A percentile compares a stretch with the other conserved stretches of the same genome.
These are phyloP conservation scores for Fusarium equiseti DNA, from an alignment of 2,329 filamentous ascomycete species.

Conservation along the genomic window DNA sequence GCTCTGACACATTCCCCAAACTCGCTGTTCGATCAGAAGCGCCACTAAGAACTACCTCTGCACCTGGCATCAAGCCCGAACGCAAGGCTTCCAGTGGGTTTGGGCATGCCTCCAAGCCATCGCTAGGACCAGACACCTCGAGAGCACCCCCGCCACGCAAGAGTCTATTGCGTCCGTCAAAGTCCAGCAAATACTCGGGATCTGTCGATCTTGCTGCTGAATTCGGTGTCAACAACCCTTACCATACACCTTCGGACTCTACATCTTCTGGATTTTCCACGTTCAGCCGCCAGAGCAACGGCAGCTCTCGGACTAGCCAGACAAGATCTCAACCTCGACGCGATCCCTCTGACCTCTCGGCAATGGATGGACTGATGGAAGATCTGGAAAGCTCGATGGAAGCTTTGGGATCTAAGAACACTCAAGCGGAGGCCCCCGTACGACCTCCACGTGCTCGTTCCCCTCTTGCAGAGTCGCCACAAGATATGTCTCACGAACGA, in stretches of 20 bases:
- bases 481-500: slow-evolving; percentile 41
- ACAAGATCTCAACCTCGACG: slow-evolving; percentile 51
- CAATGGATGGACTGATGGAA: slow-evolving; percentile 66
- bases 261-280: slow-evolving; percentile 74
- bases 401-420: slow-evolving; percentile 45
- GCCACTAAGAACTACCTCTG: slow-evolving; percentile 61
- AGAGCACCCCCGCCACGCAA: slow-evolving; percentile 66
- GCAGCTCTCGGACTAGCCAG: slow-evolving; percentile 69
- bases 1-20: slow-evolving; percentile 67
- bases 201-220: slow-evolving; percentile 70
- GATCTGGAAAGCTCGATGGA: slow-evolving; percentile 67
- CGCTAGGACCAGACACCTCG: slow-evolving; percentile 63
- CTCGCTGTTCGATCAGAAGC: slow-evolving; percentile 53
- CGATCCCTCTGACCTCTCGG: slow-evolving; percentile 58
- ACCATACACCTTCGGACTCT: slow-evolving; percentile 73
- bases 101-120: slow-evolving; percentile 53
- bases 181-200: slow-evolving; percentile 53
- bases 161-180: slow-evolving; percentile 59
- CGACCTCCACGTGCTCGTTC: slow-evolving; percentile 45
- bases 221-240: slow-evolving; percentile 72
- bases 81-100: slow-evolving; percentile 48
- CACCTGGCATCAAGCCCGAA: slow-evolving; percentile 59
- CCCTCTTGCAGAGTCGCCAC: slow-evolving; percentile 48
- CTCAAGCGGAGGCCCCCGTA: slow-evolving; percentile 52
- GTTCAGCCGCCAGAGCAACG: slow-evolving; percentile 67